Evolutionary conservation across 257 asterid species (phyloP).

Genomic region (Petunia secreta): DNA sequence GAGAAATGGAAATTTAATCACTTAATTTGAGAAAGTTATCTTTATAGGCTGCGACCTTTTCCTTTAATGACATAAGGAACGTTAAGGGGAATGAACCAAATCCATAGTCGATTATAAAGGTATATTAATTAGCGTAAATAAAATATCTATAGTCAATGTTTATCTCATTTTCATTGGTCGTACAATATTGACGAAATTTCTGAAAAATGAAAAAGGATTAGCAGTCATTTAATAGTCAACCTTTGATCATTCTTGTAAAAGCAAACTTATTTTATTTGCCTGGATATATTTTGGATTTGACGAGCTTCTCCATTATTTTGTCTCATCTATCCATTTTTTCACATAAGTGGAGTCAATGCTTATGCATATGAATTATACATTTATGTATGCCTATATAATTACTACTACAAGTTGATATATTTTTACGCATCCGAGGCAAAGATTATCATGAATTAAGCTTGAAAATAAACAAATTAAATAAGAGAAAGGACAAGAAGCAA

Average conservation of each 20-base stretch:
- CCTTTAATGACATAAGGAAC: not conserved
- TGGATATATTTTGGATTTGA: not conserved
- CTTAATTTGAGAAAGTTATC: not conserved
- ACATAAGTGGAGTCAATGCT: conserved; percentile 9
- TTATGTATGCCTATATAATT: not conserved
- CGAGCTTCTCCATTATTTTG: not conserved
- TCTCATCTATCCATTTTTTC: not conserved
- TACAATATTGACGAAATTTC: conserved; percentile 24
- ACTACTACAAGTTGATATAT: too few species aligned
- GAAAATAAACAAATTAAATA: not conserved
- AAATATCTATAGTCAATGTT: not conserved
- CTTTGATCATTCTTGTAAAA: not conserved
- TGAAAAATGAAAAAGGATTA: not conserved
- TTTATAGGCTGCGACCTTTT: not conserved
- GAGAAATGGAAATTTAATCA: not conserved
- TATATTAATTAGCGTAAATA: not conserved
- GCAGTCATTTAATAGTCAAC: conserved; percentile 17
- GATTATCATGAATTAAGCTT: not conserved
- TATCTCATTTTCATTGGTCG: conserved; percentile 10
- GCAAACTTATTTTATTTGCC: not conserved
- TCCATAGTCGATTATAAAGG: not conserved
- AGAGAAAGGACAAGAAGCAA: not conserved
- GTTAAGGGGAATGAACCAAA: conserved; percentile 6
- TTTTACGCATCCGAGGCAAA: too few species aligned
- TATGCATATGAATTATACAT: not conserved